Evolutionary conservation across 495 filamentous ascomycete species (phyloP).

Genomic region (Halenospora varia): DNA sequence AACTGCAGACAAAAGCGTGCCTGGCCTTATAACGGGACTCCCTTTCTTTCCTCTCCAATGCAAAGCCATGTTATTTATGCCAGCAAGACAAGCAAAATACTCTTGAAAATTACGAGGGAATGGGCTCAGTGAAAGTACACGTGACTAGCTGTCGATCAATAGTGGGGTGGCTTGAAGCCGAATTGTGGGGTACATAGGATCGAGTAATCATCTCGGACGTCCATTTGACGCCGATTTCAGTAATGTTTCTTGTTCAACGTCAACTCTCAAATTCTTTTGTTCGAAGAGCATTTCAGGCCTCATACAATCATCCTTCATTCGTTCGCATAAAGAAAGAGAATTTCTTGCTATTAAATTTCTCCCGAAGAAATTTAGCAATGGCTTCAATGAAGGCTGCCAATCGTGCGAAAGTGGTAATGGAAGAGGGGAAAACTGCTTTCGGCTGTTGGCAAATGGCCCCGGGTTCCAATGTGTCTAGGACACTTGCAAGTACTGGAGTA

Average conservation of each 20-base stretch:
- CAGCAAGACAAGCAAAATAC: too few species aligned
- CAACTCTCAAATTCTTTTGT: background rate
- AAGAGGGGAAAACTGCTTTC: constrained; percentile 52
- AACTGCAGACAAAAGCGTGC: background rate
- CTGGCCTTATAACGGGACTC: background rate
- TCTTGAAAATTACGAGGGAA: too few species aligned
- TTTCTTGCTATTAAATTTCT: too few species aligned
- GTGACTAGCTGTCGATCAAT: background rate
- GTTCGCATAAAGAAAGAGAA: too few species aligned
- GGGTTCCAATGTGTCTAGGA: constrained; percentile 64
- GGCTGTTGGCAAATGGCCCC: constrained; percentile 70
- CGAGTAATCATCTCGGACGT: background rate
- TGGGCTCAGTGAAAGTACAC: background rate
- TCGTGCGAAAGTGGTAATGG: constrained; percentile 55
- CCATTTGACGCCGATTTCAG: background rate
- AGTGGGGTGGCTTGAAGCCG: background rate
- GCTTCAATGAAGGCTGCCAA: constrained; percentile 58
- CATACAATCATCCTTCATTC: too few species aligned
- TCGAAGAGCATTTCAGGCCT: too few species aligned
- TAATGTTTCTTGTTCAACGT: background rate
- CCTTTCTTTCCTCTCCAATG: background rate
- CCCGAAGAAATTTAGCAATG: background rate
- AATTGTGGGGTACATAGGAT: background rate
- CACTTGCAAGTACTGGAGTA: constrained; percentile 60
- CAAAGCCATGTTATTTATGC: background rate